Percentiles rank a stretch among this genome's conserved stretches.
Conservation (phyloP, 306 rosid genomes). For the Acacia crassicarpa region DNA sequence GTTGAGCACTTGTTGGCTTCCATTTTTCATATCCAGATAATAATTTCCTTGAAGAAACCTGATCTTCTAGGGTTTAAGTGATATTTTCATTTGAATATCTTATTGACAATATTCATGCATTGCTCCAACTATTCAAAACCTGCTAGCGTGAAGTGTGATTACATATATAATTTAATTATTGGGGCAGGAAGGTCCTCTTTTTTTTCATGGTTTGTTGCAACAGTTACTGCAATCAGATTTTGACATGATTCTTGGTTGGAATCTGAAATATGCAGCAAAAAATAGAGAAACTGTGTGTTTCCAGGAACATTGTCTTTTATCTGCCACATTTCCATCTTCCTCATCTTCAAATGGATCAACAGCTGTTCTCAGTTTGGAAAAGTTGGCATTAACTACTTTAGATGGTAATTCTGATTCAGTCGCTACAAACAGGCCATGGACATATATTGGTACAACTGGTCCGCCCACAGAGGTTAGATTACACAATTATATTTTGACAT, state of each 20-base stretch:
- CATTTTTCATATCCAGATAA: neutral
- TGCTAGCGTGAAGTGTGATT: neutral
- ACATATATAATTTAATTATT: neutral
- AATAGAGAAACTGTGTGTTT: constrained; percentile 47
- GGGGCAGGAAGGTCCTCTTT: neutral
- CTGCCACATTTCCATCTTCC: too few relatives aligned
- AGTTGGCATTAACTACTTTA: constrained; percentile 27
- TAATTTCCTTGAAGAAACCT: neutral
- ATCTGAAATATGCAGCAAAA: constrained; percentile 53
- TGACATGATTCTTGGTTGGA: constrained; percentile 6
- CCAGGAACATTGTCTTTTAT: constrained; percentile 57
- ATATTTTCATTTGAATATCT: constrained; percentile 2
- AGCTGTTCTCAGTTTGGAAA: too few relatives aligned
- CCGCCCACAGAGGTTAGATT: constrained; percentile 53
- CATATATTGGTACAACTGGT: constrained; percentile 41
- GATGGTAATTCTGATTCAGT: constrained; percentile 41
- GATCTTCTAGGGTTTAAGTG: neutral
- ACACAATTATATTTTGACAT: neutral
- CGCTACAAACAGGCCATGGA: constrained; percentile 49
- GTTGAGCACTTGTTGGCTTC: neutral
- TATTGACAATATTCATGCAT: neutral
- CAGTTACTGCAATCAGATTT: constrained; percentile 12
- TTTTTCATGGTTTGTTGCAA: neutral
- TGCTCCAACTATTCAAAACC: neutral
- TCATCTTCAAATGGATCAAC: too few relatives aligned